A percentile compares a stretch with the other conserved stretches of the same genome.
These are phyloP conservation scores for Kodamaea arcana DNA, from an alignment of 1,139 yeast species.

Conservation along the genomic window DNA sequence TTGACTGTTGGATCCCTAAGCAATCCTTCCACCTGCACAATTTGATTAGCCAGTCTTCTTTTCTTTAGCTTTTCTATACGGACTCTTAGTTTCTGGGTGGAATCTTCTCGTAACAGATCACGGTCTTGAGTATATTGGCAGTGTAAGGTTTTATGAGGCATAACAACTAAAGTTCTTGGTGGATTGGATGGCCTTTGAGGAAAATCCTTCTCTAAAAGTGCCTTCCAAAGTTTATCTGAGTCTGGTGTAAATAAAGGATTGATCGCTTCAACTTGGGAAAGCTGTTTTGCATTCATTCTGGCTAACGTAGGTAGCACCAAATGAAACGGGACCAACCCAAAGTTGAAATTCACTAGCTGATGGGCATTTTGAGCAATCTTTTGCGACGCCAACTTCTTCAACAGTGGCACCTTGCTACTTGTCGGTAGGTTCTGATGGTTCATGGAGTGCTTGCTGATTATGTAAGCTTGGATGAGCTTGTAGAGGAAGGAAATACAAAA, in stretches of 20 bases:
- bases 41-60: slow-evolving; percentile 46
- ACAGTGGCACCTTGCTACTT: slow-evolving; percentile 5
- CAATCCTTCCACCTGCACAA: slow-evolving; percentile 36
- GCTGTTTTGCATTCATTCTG: slow-evolving; percentile 45
- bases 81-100: slow-evolving; percentile 45
- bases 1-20: slow-evolving; percentile 33
- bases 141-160: slow-evolving; percentile 44
- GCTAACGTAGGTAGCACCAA: slow-evolving; percentile 40
- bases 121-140: slow-evolving; percentile 41
- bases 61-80: slow-evolving; percentile 38
- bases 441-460: too few species aligned
- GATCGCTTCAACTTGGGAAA: slow-evolving; percentile 37
- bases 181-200: slow-evolving; percentile 30
- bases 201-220: slow-evolving; percentile 44
- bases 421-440: not conserved
- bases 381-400: slow-evolving; percentile 15
- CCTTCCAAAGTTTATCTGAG: slow-evolving; percentile 51
- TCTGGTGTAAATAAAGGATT: slow-evolving; percentile 45
- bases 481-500: too few species aligned
- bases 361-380: slow-evolving; percentile 17
- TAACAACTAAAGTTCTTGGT: slow-evolving; percentile 9
- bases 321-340: slow-evolving; percentile 49
- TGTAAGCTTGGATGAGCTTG: too few species aligned
- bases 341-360: slow-evolving; percentile 37
- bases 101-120: slow-evolving; percentile 43